A percentile compares a stretch with the other conserved stretches of the same genome.
These are phyloP conservation scores for Penicillium sp. DNA, from an alignment of 2,329 filamentous ascomycete species.

Conservation along the genomic window DNA sequence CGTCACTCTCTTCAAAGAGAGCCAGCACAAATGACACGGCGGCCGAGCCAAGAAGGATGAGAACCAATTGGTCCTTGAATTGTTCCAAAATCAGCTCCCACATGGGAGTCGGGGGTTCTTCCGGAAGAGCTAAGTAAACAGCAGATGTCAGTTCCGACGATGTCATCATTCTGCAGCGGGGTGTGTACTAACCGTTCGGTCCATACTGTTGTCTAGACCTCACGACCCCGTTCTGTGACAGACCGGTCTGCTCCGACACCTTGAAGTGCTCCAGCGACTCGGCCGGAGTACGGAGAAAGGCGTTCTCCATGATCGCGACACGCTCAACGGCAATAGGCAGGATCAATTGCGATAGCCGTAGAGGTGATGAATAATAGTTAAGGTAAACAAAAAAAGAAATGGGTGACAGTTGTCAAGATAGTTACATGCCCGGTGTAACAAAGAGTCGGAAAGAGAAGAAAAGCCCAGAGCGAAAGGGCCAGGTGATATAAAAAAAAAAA, in stretches of 20 bases:
- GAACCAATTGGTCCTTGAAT: conserved; percentile 97
- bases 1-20: conserved; percentile 87
- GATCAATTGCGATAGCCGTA: conserved; percentile 10
- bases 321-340: conserved; percentile 8
- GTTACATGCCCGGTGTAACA: conserved; percentile 21
- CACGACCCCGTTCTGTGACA: conserved; percentile 52
- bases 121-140: conserved; percentile 60
- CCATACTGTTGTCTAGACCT: conserved; percentile 52
- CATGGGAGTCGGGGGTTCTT: conserved; percentile 92
- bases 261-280: conserved; percentile 55
- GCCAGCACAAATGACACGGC: conserved; percentile 91
- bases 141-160: conserved; percentile 18
- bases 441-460: conserved; percentile 12
- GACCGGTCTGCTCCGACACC: conserved; percentile 52
- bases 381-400: conserved; percentile 16
- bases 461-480: conserved; percentile 16
- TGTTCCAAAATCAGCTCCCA: conserved; percentile 98
- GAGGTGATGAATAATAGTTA: conserved; percentile 19
- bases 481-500: conserved; percentile 1
- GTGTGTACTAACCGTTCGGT: conserved; percentile 52
- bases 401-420: conserved; percentile 10
- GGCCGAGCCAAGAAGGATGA: conserved; percentile 90
- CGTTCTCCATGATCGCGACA: conserved; percentile 51
- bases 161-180: background rate
- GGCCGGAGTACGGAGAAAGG: conserved; percentile 50